Conservation (phyloP, 2,329 filamentous ascomycete genomes). For the Sclerotinia minor region DNA sequence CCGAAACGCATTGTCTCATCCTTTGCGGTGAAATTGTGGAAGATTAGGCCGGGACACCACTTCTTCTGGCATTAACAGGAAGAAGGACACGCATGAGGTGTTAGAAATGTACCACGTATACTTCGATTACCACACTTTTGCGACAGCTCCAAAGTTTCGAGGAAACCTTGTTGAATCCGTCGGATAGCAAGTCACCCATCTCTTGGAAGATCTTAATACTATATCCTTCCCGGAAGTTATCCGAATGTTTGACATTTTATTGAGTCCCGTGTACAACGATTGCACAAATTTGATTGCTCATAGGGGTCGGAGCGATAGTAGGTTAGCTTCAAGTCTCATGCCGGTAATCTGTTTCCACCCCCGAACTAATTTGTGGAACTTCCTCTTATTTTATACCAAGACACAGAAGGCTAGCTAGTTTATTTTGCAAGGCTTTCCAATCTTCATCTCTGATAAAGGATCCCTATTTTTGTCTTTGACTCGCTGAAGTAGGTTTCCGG, state of each 20-base stretch:
- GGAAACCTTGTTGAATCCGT: not conserved
- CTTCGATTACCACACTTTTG: not conserved
- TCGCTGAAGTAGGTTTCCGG: not conserved
- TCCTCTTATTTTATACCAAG: not conserved
- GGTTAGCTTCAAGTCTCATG: not conserved
- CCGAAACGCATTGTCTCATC: slow-evolving; percentile 10
- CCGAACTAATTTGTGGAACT: not conserved
- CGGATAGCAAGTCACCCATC: not conserved
- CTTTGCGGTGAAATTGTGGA: not conserved
- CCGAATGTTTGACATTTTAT: not conserved
- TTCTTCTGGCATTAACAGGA: not conserved
- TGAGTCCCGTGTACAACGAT: not conserved
- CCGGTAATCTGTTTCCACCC: not conserved
- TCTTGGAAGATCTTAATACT: not conserved
- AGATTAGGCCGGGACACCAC: not conserved
- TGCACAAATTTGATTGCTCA: not conserved
- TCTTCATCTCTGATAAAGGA: not conserved
- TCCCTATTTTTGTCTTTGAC: slow-evolving; percentile 11
- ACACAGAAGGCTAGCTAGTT: slow-evolving; percentile 9
- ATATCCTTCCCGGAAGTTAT: not conserved
- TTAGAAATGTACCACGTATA: not conserved
- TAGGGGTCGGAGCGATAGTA: not conserved
- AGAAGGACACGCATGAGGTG: not conserved
- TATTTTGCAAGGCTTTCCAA: not conserved
- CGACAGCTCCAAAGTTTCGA: too few relatives aligned